Evolutionary conservation across 495 filamentous ascomycete genomes (phyloP).

Genomic region (Parmelia sp.): DNA sequence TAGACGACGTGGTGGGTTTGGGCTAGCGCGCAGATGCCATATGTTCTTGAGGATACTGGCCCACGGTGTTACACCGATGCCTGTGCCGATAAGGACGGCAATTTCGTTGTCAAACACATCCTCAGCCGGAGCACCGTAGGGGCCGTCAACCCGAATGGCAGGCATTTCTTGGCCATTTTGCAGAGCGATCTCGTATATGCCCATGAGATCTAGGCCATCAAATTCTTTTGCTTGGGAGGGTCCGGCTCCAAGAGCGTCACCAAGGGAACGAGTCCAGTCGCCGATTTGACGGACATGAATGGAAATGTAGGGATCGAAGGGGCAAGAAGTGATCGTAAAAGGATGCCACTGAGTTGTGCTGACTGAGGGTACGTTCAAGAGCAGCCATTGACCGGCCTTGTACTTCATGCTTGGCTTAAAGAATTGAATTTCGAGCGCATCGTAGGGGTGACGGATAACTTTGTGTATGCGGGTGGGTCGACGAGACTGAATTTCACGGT

Average conservation of each 20-base stretch:
- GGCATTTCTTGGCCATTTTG: slow-evolving; percentile 91
- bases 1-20: slow-evolving; percentile 79
- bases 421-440: slow-evolving; percentile 97
- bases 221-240: slow-evolving; percentile 75
- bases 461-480: slow-evolving; percentile 83
- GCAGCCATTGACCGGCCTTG: slow-evolving; percentile 97
- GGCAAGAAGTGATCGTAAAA: slow-evolving; percentile 98
- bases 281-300: slow-evolving; percentile 94
- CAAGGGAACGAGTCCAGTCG: slow-evolving; percentile 84
- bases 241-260: slow-evolving; percentile 89
- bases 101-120: slow-evolving; percentile 98
- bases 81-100: slow-evolving; percentile 91
- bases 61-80: slow-evolving; percentile 98
- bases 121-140: slow-evolving; percentile 94
- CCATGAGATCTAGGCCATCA: slow-evolving; percentile 84
- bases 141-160: slow-evolving; percentile 79
- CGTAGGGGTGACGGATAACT: slow-evolving; percentile 95
- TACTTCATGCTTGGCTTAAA: slow-evolving; percentile 93
- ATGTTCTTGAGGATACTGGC: slow-evolving; percentile 97
- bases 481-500: slow-evolving; percentile 78
- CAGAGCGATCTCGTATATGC: slow-evolving; percentile 97
- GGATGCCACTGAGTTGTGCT: slow-evolving; percentile 94
- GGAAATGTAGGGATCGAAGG: slow-evolving; percentile 87
- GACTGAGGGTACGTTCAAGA: slow-evolving; percentile 85
- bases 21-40: slow-evolving; percentile 83